A percentile compares a stretch with the other conserved stretches of the same genome.
These are phyloP conservation scores for Medicago arabica DNA, from an alignment of 306 rosid species.

Conservation along the genomic window DNA sequence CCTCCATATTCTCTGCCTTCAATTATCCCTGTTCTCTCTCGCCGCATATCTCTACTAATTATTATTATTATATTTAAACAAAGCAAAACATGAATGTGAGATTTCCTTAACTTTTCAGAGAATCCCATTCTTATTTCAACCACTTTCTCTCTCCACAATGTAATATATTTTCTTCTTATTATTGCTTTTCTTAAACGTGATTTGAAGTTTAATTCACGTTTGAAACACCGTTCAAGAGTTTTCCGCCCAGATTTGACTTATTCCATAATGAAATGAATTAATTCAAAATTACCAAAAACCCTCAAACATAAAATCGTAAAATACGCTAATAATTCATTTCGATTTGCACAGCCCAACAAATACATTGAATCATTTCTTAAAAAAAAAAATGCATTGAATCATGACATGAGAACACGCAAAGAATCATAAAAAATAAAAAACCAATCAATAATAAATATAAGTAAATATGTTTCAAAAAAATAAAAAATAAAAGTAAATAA, in stretches of 20 bases:
- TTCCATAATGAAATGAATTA: neutral
- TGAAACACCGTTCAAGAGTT: no score
- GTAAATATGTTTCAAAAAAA: no score
- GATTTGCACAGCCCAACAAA: neutral
- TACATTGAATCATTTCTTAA: neutral
- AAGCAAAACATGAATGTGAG: no score
- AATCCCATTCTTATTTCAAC: neutral
- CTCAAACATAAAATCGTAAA: neutral
- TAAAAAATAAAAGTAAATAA: neutral
- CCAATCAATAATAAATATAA: neutral
- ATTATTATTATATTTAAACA: neutral
- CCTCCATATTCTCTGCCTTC: neutral
- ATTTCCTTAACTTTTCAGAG: neutral
- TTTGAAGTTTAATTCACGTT: neutral
- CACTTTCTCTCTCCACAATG: neutral
- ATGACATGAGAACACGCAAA: neutral
- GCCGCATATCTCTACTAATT: neutral
- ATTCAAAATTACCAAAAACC: neutral
- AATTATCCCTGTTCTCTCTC: neutral
- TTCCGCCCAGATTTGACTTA: neutral
- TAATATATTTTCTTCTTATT: no score
- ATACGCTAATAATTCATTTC: neutral
- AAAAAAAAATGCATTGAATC: neutral
- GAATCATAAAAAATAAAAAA: neutral
- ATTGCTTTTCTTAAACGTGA: neutral